Evolutionary conservation across 208 protist species (phyloP), one percentile per base, ranked within the genome.

Genomic region (Leishmania gerbilli): DNA sequence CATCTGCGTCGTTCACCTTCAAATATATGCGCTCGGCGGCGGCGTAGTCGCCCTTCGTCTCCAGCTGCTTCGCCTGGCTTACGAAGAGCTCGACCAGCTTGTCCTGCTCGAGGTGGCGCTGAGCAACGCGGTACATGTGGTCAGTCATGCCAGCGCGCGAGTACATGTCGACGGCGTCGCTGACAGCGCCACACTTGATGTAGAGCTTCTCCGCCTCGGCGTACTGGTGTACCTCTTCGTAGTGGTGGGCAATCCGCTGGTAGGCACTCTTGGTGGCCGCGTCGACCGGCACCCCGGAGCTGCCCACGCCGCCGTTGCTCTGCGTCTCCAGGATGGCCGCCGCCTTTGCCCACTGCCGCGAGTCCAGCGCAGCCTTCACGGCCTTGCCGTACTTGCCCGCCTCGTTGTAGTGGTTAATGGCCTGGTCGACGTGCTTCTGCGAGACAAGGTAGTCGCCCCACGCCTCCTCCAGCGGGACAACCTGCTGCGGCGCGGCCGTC

Each of bases 321-420:
- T 96, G 89, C 62, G 85, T 88, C 42, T 98, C 95, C n/a, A 97
- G 80, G 75, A 98, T 94, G 65, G 88, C 71, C 27, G 93, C 90
- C n/a, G 98, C 98, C 80, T 98, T 98, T 68, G 83, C 92, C 97
- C 95, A 99, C 87, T 99, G 99, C 17, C 97, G 89, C 19, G 98
- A 98, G 77, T 95, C 90, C 51, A 99, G 96, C 49, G 99, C 98
- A 27, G 97, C 96, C 85, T 98, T 96, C 80, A 99, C 96, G 19
- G 99, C 99, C 93, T 99, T 99, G 81, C 85, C 83, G 79, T 97
- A 96, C 84, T 97, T 89, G 69, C 95, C 93, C 0, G 98, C 95
- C 91, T 99, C 98, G 81, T 98, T 97, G 92, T 98, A 99, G 93
- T 99, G 99, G 85, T 98, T 98, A 82, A 99, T 99, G 21, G 99